These are phyloP conservation scores for Infundibulicybe gibba DNA, from an alignment of 768 basidiomycete genomes.

Conservation along the genomic window DNA sequence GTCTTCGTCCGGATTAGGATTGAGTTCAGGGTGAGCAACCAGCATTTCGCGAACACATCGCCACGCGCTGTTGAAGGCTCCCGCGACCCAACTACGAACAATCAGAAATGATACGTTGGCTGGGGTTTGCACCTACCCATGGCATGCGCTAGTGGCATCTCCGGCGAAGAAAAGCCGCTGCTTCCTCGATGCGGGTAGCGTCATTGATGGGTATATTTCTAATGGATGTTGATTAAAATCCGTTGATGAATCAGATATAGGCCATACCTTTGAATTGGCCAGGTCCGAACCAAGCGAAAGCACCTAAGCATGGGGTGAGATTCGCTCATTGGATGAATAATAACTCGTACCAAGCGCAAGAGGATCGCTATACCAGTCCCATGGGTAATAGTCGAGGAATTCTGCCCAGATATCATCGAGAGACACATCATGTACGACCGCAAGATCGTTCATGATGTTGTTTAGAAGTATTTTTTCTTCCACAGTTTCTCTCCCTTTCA, in stretches of 20 bases:
- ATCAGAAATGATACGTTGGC: not conserved
- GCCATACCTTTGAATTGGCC: constrained; percentile 23
- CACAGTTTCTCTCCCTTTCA: constrained; percentile 15
- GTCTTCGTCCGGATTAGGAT: constrained; percentile 14
- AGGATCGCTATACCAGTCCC: constrained; percentile 19
- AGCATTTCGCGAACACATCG: constrained; percentile 15
- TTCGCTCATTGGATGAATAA: not conserved
- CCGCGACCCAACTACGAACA: constrained; percentile 14
- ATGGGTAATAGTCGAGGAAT: constrained; percentile 16
- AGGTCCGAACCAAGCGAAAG: constrained; percentile 29
- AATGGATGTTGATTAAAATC: too few species aligned
- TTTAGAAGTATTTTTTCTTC: constrained; percentile 21
- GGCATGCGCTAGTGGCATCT: constrained; percentile 30
- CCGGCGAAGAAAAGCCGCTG: constrained; percentile 31
- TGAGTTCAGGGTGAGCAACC: constrained; percentile 13
- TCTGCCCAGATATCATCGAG: constrained; percentile 11
- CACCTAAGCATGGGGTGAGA: constrained; percentile 15
- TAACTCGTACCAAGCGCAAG: constrained; percentile 11
- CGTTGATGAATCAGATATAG: too few species aligned
- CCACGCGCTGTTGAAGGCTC: constrained; percentile 17
- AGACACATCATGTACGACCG: constrained; percentile 18
- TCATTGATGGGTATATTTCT: constrained; percentile 14
- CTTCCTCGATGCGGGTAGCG: constrained; percentile 11
- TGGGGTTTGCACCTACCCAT: constrained; percentile 13
- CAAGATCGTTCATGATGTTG: constrained; percentile 21